Evolutionary conservation across 2,329 filamentous ascomycete genomes (phyloP).

Genomic region (Clathrospora elynae): DNA sequence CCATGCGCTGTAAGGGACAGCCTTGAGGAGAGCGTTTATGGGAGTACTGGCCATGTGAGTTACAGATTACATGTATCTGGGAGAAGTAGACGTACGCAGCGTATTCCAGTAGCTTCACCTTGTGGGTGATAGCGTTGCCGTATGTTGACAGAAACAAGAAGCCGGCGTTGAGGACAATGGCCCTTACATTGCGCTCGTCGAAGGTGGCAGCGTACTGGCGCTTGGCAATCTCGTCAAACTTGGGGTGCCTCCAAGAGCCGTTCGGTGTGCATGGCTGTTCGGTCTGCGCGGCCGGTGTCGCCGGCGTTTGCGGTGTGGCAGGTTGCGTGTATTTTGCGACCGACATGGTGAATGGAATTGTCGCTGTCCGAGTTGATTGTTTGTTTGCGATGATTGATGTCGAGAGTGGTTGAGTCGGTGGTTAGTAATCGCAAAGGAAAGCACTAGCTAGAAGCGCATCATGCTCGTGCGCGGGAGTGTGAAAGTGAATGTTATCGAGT

Average conservation of each 20-base stretch:
- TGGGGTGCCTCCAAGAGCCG: conserved; percentile 90
- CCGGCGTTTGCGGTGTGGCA: conserved; percentile 28
- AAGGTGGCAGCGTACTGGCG: conserved; percentile 81
- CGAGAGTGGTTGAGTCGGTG: conserved; percentile 32
- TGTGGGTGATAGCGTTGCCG: conserved; percentile 25
- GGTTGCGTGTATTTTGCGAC: conserved; percentile 23
- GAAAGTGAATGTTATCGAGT: conserved; percentile 4
- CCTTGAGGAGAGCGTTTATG: conserved; percentile 43
- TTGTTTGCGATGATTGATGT: conserved; percentile 9
- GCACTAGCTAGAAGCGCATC: conserved; percentile 11
- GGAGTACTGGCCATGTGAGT: conserved; percentile 42
- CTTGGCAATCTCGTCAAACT: conserved; percentile 81
- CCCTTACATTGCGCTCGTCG: conserved; percentile 73
- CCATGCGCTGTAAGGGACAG: conserved; percentile 47
- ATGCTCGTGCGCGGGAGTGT: background rate
- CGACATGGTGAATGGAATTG: conserved; percentile 22
- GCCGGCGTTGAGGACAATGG: conserved; percentile 69
- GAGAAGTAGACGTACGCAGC: conserved; percentile 25
- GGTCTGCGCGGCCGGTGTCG: conserved; percentile 35
- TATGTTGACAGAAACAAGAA: conserved; percentile 59
- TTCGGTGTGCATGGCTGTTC: conserved; percentile 50
- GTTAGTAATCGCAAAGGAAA: too few relatives aligned
- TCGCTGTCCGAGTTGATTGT: conserved; percentile 14
- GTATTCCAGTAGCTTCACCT: conserved; percentile 28
- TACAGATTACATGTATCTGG: background rate